These are phyloP conservation scores for Fusarium keratoplasticum DNA, from an alignment of 2,329 filamentous ascomycete genomes.

Conservation along the genomic window DNA sequence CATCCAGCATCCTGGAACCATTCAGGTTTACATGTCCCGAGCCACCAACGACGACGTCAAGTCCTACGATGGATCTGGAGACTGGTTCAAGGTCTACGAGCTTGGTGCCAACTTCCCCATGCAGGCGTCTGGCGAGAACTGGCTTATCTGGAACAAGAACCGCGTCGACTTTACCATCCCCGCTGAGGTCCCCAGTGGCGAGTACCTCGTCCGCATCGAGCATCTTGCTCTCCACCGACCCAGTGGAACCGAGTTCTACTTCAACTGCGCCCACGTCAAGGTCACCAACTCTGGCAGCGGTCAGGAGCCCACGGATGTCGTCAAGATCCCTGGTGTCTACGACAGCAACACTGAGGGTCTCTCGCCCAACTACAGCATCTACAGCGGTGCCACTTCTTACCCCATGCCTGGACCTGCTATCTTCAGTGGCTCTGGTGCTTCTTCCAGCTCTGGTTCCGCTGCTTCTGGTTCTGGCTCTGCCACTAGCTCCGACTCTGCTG, in stretches of 20 bases:
- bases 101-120: slow-evolving; percentile 9
- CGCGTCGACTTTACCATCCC: slow-evolving; percentile 8
- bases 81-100: slow-evolving; percentile 17
- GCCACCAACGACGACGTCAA: slow-evolving; percentile 4
- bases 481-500: neutral
- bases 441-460: neutral
- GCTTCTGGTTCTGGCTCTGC: neutral
- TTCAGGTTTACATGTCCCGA: slow-evolving; percentile 12
- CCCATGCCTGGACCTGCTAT: slow-evolving; percentile 6
- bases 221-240: slow-evolving; percentile 8
- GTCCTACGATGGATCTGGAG: slow-evolving; percentile 10
- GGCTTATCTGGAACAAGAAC: slow-evolving; percentile 7
- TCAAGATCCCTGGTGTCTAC: slow-evolving; percentile 16
- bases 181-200: slow-evolving; percentile 1
- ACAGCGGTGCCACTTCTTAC: slow-evolving; percentile 3
- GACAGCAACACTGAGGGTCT: neutral
- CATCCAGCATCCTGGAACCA: slow-evolving; percentile 10
- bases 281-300: slow-evolving; percentile 3
- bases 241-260: slow-evolving; percentile 12
- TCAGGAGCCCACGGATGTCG: neutral
- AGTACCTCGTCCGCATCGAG: slow-evolving; percentile 13
- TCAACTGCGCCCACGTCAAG: slow-evolving; percentile 13
- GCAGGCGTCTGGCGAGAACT: slow-evolving; percentile 1
- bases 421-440: neutral
- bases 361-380: slow-evolving; percentile 10